Percentiles rank a stretch among this genome's conserved stretches.
Conservation (phyloP, 164 flowering plant genomes). For the Brasenia schreberi region DNA sequence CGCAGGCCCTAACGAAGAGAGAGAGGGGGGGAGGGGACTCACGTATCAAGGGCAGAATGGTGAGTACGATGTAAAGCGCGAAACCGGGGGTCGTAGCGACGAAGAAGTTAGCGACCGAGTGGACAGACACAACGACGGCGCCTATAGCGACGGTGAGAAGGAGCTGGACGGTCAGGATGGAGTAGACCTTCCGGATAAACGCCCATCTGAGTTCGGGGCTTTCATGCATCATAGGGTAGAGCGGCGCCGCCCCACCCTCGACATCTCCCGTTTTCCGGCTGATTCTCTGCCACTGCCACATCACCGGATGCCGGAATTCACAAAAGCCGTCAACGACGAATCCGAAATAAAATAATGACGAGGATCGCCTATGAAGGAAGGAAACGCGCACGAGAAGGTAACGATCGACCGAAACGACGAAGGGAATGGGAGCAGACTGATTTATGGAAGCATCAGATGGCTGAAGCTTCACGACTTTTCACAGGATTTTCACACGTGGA, state of each 20-base stretch:
- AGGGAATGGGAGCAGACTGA: too few relatives aligned
- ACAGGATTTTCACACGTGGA: too few relatives aligned
- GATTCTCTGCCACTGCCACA: conserved; percentile 12
- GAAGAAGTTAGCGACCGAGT: conserved; percentile 31
- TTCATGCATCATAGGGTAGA: conserved; percentile 67
- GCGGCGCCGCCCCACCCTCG: conserved; percentile 24
- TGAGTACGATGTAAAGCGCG: conserved; percentile 27
- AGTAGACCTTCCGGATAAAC: conserved; percentile 63
- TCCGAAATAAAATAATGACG: too few relatives aligned
- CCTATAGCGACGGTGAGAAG: conserved; percentile 56
- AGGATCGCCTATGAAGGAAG: too few relatives aligned
- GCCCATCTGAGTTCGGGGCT: conserved; percentile 61
- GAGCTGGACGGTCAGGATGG: conserved; percentile 40
- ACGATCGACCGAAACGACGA: too few relatives aligned
- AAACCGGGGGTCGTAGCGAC: conserved; percentile 27
- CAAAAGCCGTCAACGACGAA: too few relatives aligned
- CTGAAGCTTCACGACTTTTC: too few relatives aligned
- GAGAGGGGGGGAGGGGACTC: neutral
- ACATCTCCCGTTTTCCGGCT: conserved; percentile 22
- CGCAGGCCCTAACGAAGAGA: neutral
- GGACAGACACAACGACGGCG: conserved; percentile 33
- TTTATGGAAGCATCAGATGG: too few relatives aligned
- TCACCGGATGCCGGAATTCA: too few relatives aligned
- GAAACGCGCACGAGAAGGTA: too few relatives aligned
- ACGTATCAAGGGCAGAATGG: conserved; percentile 40